Evolutionary conservation across 2,329 filamentous ascomycete genomes (phyloP).

Genomic region (Arthrobotrys entomopaga): DNA sequence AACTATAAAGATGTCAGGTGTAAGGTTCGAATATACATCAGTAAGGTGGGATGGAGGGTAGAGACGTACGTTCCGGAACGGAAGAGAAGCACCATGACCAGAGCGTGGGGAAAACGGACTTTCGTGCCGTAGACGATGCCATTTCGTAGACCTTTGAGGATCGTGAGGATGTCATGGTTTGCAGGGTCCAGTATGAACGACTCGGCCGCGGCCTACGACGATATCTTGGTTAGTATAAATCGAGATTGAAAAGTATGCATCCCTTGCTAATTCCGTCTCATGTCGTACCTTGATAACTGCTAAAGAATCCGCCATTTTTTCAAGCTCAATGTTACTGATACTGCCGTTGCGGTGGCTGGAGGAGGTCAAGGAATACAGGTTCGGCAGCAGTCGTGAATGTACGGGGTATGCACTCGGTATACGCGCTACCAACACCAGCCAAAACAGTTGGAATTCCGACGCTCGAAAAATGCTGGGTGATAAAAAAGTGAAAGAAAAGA

Average conservation of each 20-base stretch:
- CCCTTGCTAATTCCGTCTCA: not conserved
- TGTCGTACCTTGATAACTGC: slow-evolving; percentile 30
- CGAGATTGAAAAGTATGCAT: not conserved
- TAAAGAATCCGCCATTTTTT: slow-evolving; percentile 33
- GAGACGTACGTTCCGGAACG: slow-evolving; percentile 80
- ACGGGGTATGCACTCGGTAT: not conserved
- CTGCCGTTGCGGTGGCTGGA: not conserved
- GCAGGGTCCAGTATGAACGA: slow-evolving; percentile 81
- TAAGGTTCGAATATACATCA: slow-evolving; percentile 1
- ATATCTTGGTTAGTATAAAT: slow-evolving; percentile 3
- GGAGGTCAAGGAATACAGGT: not conserved
- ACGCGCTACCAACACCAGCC: not conserved
- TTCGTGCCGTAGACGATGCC: slow-evolving; percentile 96
- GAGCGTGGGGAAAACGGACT: slow-evolving; percentile 96
- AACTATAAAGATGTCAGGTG: slow-evolving; percentile 41
- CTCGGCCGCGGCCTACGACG: slow-evolving; percentile 74
- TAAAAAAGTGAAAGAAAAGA: slow-evolving; percentile 12
- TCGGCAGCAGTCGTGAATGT: not conserved
- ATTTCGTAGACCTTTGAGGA: slow-evolving; percentile 95
- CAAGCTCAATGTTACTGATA: not conserved
- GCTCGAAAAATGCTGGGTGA: not conserved
- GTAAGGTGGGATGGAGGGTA: slow-evolving; percentile 16
- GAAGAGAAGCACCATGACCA: slow-evolving; percentile 98
- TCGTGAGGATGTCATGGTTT: slow-evolving; percentile 83
- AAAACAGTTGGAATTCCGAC: slow-evolving; percentile 1